Evolutionary conservation across 352 stramenopile species (phyloP), one percentile per base, ranked within the genome.

Genomic region (Phytophthora aleatoria): DNA sequence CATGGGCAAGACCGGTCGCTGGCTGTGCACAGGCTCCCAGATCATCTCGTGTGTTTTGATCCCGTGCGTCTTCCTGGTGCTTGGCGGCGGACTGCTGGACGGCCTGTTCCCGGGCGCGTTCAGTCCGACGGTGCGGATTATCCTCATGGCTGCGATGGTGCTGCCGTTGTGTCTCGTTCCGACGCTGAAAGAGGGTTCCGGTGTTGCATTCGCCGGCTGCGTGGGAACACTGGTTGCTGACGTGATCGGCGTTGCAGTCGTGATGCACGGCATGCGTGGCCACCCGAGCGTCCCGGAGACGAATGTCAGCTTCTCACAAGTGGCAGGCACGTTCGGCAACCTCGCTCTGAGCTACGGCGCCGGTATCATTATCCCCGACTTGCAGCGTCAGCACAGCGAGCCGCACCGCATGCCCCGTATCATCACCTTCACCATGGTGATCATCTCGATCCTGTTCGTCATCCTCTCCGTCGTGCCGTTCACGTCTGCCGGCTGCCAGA

Each of bases 401-500:
- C 64, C 64, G 8, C 64, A 71, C 50, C 64, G 52, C 57, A 71
- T 71, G 64, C 64, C 64, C 2, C 64, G 57, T n/a, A 31, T 71
- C 6, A 71, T 71, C 44, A 67, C 61, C 13, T 54, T 83, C 42
- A 73, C 77, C 26, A 57, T 71, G 50, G 43, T 67, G 2, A 78
- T 76, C 38, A 56, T 81, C 31, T 81, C 74, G 16, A 39, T 57
- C 2, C 44, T 81, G 15, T 81, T 81, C 42, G 30, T 77, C 15
- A 50, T 74, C 45, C 54, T 82, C 7, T 65, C 76, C 7, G 58
- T 65, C 5, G 60, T 70, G 3, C 77, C 74, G 8, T 82, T 79
- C 55, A 79, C 72, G 27, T 76, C 69, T 1, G 69, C 81, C 3
- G 77, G 77, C 9, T 85, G 77, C 64, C 77, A 87, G 68, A 83